Conservation (phyloP, 2,329 filamentous ascomycete genomes). For the Dryadomyces sulphureus region DNA sequence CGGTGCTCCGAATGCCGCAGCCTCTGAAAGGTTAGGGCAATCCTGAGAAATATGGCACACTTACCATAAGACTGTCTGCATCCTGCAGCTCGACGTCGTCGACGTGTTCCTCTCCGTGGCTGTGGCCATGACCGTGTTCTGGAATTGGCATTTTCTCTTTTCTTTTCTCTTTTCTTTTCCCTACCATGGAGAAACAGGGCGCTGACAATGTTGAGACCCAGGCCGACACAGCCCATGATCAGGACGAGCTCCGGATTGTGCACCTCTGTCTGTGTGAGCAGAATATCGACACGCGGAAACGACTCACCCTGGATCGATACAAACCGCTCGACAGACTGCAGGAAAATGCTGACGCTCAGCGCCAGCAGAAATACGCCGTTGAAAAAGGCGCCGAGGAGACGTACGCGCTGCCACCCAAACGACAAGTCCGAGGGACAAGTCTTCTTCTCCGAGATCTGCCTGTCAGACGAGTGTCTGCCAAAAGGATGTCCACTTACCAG, state of each 20-base stretch:
- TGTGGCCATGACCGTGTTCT: slow-evolving; percentile 9
- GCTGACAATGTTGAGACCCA: slow-evolving; percentile 53
- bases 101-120: slow-evolving; percentile 13
- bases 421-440: slow-evolving; percentile 44
- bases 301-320: slow-evolving; percentile 34
- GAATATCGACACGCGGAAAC: background rate
- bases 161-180: no score
- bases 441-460: slow-evolving; percentile 39
- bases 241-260: slow-evolving; percentile 51
- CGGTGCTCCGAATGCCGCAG: slow-evolving; percentile 31
- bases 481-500: slow-evolving; percentile 27
- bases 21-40: background rate
- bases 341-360: slow-evolving; percentile 54
- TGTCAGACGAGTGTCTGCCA: background rate
- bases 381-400: slow-evolving; percentile 65
- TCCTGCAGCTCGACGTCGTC: background rate
- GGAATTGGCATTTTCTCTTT: no score
- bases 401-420: slow-evolving; percentile 64
- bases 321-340: slow-evolving; percentile 62
- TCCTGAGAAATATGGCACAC: background rate
- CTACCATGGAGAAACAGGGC: slow-evolving; percentile 50
- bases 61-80: background rate
- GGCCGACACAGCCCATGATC: slow-evolving; percentile 52
- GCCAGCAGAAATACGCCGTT: slow-evolving; percentile 64
- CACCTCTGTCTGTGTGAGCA: slow-evolving; percentile 25